Conservation (phyloP, 257 asterid genomes). For the Rehmannia glutinosa region DNA sequence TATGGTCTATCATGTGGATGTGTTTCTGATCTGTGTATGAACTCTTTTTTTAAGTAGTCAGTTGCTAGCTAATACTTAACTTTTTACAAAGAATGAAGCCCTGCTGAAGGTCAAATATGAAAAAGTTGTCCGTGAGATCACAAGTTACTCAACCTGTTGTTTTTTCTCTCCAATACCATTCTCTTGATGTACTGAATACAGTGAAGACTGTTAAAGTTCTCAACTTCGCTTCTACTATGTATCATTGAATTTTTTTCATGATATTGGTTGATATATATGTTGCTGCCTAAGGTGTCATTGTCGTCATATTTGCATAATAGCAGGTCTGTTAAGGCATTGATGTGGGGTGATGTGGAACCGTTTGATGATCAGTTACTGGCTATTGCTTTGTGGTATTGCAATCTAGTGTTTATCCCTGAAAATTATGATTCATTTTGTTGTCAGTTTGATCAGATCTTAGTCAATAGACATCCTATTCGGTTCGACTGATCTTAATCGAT, state of each 20-base stretch:
- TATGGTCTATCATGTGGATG: slow-evolving; percentile 3
- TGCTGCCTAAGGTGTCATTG: neutral
- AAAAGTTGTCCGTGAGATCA: slow-evolving; percentile 1
- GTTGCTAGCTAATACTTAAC: neutral
- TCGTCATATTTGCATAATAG: neutral
- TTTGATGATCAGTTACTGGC: neutral
- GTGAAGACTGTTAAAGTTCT: neutral
- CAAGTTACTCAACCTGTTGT: neutral
- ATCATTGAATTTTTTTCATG: neutral
- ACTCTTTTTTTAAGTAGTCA: neutral
- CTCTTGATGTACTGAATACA: neutral
- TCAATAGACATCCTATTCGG: too few species aligned
- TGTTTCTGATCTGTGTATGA: slow-evolving; percentile 1
- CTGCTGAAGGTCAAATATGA: neutral
- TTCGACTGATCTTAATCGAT: too few species aligned
- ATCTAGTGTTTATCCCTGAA: neutral
- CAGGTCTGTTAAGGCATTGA: neutral
- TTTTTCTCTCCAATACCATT: neutral
- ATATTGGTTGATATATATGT: neutral
- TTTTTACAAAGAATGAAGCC: slow-evolving; percentile 9
- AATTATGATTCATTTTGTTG: neutral
- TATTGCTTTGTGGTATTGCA: neutral
- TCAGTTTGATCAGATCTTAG: neutral
- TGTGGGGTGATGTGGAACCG: neutral
- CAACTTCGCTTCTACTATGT: neutral